Base-by-base conservation (phyloP, 306 rosid species). In the Dalbergia cochinchinensis region DNA sequence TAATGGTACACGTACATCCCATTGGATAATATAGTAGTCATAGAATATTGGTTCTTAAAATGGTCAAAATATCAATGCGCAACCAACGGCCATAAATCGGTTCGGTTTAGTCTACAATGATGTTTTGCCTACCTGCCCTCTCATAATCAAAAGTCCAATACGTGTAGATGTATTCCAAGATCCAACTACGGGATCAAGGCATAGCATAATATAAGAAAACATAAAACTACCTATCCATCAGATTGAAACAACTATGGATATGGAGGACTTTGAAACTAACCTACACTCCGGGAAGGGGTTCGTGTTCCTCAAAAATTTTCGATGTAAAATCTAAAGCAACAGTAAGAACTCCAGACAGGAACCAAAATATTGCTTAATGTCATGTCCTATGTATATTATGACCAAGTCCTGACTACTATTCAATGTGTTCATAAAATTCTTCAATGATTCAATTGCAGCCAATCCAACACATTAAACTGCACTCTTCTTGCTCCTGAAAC, bases 401-500 rank as follows among this genome's bases (percentile, higher is more conserved):
- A 65, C 59, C 62, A 33, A 50, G 16, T 34, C 68, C 37, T 22
- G 37, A 39, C 22, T 31, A 54, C 34, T 54, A 35, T 26, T 39
- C 13, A 58, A 4, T 39, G 16, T 41, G 39, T 73, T 82, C 63
- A 31, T 26, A 69, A 48, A 50, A 10, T 44, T 58, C 19, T 70
- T 61, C 64, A 69, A 18, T 22, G 39, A 58, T 41, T 37, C 12
- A 47, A 11, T 10, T 41, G 20, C 71, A 65, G 33, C n/a, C 82
- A 57, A 22, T 19, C 72, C 44, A 55, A 42, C 57, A 39, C 44
- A 60, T 79, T 85, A 95, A 47, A 80, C 92, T 8, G 89, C 85
- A 69, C 5, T 89, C 83, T 91, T 96, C 90, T 87, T 93, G 92
- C 77, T 96, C 80, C 99, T 90, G 80, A 96, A 93, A 83, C 35